These are phyloP conservation scores for Hansenula lynferdii DNA, from an alignment of 1,139 yeast genomes.

Conservation along the genomic window DNA sequence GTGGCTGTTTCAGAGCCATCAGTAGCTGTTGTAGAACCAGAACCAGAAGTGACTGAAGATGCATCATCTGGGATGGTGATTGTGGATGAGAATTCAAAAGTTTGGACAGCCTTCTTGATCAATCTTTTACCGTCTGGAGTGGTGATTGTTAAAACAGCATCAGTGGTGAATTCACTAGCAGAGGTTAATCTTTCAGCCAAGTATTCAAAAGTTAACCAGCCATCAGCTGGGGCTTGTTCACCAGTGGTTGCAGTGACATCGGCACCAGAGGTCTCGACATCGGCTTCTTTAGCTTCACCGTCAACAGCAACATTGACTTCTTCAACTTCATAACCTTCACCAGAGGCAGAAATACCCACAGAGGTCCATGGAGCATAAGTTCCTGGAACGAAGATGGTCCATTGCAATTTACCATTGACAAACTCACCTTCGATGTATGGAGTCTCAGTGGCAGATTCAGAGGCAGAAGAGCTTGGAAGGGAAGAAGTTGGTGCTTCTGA, in stretches of 20 bases:
- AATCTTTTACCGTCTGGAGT: constrained; percentile 1
- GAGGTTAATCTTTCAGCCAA: neutral
- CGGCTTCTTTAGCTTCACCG: neutral
- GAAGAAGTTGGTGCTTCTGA: neutral
- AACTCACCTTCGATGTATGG: constrained; percentile 51
- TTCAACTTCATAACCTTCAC: neutral
- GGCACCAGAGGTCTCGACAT: neutral
- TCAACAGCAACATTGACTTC: neutral
- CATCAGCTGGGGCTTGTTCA: neutral
- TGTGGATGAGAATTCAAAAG: neutral
- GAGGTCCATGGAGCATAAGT: constrained; percentile 7
- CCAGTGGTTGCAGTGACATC: neutral
- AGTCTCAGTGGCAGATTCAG: neutral
- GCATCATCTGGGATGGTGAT: constrained; percentile 1
- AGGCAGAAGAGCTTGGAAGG: neutral
- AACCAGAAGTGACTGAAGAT: neutral
- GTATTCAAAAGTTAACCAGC: neutral
- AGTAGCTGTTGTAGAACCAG: too few species aligned
- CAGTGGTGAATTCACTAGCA: neutral
- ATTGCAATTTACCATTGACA: constrained; percentile 25
- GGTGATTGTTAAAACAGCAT: neutral
- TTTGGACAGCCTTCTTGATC: neutral
- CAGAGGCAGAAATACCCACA: constrained; percentile 18
- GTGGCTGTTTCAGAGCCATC: neutral
- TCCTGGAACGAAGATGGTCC: constrained; percentile 9